phyloP scores from a whole-genome alignment of 768 basidiomycete species.

The Tephrocybe rancida region DNA sequence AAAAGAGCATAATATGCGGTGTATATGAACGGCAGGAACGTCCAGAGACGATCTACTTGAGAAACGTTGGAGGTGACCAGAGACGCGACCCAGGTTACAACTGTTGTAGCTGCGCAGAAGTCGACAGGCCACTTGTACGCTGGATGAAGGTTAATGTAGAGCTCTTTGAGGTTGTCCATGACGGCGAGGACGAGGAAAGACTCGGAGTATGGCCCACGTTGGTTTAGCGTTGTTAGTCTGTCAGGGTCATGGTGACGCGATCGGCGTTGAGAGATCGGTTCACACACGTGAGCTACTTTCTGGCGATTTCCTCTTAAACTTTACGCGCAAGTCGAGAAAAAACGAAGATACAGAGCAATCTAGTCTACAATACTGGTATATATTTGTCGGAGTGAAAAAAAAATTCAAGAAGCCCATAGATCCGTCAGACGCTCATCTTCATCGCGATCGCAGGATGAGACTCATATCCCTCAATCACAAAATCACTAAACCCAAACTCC shows the following conservation, averaged over 20 bases:
- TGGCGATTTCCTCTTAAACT: not conserved
- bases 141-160: constrained; percentile 31
- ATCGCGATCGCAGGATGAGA: constrained; percentile 84
- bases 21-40: constrained; percentile 82
- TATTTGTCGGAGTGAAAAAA: not conserved
- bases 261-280: no score
- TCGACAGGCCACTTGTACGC: constrained; percentile 63
- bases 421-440: constrained; percentile 88
- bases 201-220: no score
- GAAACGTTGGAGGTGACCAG: constrained; percentile 78
- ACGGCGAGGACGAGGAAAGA: not conserved
- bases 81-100: constrained; percentile 57
- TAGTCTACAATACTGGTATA: not conserved
- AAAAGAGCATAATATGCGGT: constrained; percentile 80
- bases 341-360: not conserved
- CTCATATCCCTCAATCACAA: constrained; percentile 85
- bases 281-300: constrained; percentile 1
- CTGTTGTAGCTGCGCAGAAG: constrained; percentile 54
- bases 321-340: not conserved
- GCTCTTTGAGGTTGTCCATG: constrained; percentile 9
- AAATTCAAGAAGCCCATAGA: not conserved
- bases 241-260: no score
- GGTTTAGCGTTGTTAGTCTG: no score
- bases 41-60: constrained; percentile 85
- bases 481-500: constrained; percentile 77